Percentiles rank a stretch among this genome's conserved stretches.
Conservation (phyloP, 768 basidiomycete genomes). For the Sarcodon aspratus region DNA sequence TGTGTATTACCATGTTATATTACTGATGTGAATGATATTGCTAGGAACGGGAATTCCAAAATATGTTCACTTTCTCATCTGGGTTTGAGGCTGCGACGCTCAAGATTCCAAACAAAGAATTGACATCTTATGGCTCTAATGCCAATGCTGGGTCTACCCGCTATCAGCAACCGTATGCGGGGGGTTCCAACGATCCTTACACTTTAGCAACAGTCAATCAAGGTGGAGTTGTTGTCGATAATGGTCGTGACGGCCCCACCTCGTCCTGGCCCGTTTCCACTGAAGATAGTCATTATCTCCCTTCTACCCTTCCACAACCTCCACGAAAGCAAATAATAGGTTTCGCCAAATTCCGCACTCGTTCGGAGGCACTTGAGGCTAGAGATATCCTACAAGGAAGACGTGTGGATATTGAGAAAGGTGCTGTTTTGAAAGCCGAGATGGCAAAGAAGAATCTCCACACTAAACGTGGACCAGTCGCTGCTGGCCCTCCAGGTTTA, state of each 20-base stretch:
- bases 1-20: neutral
- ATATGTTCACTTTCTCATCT: constrained; percentile 94
- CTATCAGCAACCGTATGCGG: constrained; percentile 13
- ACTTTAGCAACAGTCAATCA: constrained; percentile 77
- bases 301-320: constrained; percentile 17
- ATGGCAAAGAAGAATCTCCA: constrained; percentile 99
- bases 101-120: constrained; percentile 93
- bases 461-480: constrained; percentile 66
- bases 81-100: constrained; percentile 97
- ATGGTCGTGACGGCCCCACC: constrained; percentile 59
- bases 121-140: constrained; percentile 53
- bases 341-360: constrained; percentile 89
- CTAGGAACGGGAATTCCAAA: constrained; percentile 98
- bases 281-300: constrained; percentile 25
- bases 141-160: constrained; percentile 10
- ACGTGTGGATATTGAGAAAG: constrained; percentile 87
- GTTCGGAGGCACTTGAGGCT: constrained; percentile 80
- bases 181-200: constrained; percentile 68
- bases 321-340: constrained; percentile 92
- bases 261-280: constrained; percentile 50
- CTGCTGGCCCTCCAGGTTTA: constrained; percentile 32
- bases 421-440: constrained; percentile 89
- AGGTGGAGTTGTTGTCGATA: constrained; percentile 72
- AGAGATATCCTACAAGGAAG: constrained; percentile 82
- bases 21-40: neutral